phyloP scores from a whole-genome alignment of 768 basidiomycete genomes.

The Trametes sanguinea region DNA sequence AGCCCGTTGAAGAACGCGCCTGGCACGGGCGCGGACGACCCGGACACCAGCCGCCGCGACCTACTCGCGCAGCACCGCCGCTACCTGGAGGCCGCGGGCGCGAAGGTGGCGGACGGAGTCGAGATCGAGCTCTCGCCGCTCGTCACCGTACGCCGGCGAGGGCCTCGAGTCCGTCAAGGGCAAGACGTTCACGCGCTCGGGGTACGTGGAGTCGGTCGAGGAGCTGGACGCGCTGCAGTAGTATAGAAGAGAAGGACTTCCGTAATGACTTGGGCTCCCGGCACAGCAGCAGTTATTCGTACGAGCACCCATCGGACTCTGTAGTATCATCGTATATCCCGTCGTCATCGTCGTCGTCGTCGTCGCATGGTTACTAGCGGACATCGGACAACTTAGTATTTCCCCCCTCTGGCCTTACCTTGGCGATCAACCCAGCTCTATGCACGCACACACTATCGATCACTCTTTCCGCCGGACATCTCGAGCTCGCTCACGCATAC shows the following conservation, averaged over 20 bases:
- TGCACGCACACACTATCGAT: background rate
- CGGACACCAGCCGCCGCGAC: constrained; percentile 88
- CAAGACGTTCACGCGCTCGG: constrained; percentile 75
- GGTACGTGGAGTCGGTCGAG: constrained; percentile 61
- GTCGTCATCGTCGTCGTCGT: constrained; percentile 5
- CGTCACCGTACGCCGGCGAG: constrained; percentile 90
- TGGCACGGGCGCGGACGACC: constrained; percentile 86
- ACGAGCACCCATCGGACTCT: constrained; percentile 22
- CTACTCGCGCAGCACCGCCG: constrained; percentile 84
- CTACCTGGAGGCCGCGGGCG: constrained; percentile 82
- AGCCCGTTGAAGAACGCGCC: constrained; percentile 98
- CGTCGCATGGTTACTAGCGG: constrained; percentile 11
- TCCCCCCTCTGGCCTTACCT: background rate
- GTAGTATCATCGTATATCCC: constrained; percentile 17
- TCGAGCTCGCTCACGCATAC: too few species aligned
- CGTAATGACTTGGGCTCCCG: background rate
- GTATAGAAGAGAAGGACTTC: constrained; percentile 39
- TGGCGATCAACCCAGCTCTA: background rate
- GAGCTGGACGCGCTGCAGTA: constrained; percentile 64
- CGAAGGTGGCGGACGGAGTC: constrained; percentile 64
- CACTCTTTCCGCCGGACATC: too few species aligned
- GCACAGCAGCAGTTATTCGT: constrained; percentile 6
- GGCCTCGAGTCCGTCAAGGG: constrained; percentile 80
- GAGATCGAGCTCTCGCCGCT: constrained; percentile 91
- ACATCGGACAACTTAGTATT: constrained; percentile 6